A percentile compares a stretch with the other conserved stretches of the same genome.
Conservation (phyloP, 768 basidiomycete species). For the Chlorophyllum brunneum region DNA sequence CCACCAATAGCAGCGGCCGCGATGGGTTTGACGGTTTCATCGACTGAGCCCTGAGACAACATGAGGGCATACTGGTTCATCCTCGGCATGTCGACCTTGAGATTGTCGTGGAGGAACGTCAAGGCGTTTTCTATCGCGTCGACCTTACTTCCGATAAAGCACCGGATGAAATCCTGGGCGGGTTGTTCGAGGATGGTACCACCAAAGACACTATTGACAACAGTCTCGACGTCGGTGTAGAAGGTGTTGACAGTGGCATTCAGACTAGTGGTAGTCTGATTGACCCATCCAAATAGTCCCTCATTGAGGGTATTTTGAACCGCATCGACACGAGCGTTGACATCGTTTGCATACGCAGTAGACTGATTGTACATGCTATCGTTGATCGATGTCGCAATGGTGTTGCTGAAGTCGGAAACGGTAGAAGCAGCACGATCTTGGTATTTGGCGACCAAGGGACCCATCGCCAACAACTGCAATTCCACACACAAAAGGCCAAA, state of each 20-base stretch:
- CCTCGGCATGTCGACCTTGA: constrained; percentile 73
- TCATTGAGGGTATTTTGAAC: constrained; percentile 80
- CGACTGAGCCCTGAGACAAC: constrained; percentile 65
- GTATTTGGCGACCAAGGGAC: constrained; percentile 69
- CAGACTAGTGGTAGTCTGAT: constrained; percentile 80
- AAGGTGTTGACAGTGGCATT: constrained; percentile 85
- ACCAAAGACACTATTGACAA: constrained; percentile 77
- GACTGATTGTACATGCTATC: constrained; percentile 82
- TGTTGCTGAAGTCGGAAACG: constrained; percentile 60
- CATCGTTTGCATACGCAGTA: constrained; percentile 64
- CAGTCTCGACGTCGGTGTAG: constrained; percentile 79
- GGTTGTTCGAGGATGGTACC: constrained; percentile 80
- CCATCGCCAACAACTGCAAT: constrained; percentile 78
- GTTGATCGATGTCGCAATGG: constrained; percentile 76
- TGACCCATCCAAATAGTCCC: constrained; percentile 93
- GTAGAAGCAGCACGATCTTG: constrained; percentile 56
- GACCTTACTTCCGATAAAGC: constrained; percentile 90
- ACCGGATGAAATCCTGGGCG: constrained; percentile 82
- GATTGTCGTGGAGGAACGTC: constrained; percentile 89
- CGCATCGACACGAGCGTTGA: constrained; percentile 67
- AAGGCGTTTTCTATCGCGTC: constrained; percentile 81
- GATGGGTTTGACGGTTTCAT: constrained; percentile 78
- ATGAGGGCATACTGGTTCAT: constrained; percentile 75
- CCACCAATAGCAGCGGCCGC: constrained; percentile 77
- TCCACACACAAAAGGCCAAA: constrained; percentile 85